Base-by-base conservation (phyloP, 2,329 filamentous ascomycete species). In the Lasiodiplodia citricola region DNA sequence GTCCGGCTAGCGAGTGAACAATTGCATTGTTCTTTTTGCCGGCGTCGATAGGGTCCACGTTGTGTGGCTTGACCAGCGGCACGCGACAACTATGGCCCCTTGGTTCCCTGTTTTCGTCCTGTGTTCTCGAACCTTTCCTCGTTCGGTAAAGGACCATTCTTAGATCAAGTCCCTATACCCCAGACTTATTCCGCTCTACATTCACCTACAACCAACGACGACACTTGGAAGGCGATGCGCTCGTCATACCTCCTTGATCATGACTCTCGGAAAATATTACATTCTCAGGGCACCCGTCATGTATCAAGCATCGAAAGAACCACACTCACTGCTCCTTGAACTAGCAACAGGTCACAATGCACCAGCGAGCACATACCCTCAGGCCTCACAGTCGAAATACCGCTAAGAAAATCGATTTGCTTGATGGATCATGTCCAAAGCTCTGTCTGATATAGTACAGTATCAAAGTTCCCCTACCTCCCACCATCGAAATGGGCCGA, bases 391-490 rank as follows among this genome's bases (percentile, higher is more conserved):
- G 23, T 13, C 5, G 13, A 13, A 8, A 10, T 18, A 13, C 47
- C n/a, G 60, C n/a, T 16, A 21, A 64, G 13, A 21, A 52, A 23
- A 52, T 38, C 5, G 2, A 52, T 38, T 52, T 44, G 47, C 60
- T 25, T 21, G 25, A 47, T 28, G 60, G 60, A 23, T 50, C n/a
- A 1, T 25, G 47, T 10, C 47, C 47, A 52, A 28, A 35, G 18
- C 4, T 64, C 60, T 38, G 47, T 38, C 25, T 38, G 28, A 38
- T 37, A 10, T 64, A 64, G 2, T 52, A 25, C 47, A 38, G 60
- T n/a, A 64, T 64, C 25, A 47, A 31, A 47, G 23, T 52, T 64
- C 60, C 60, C 47, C 60, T 52, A 52, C 60, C 60, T 64, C 60
- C 41, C 60, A 64, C 60, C 60, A 52, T 23, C 44, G 25, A 50